These are phyloP conservation scores for Excoecaria agallocha DNA, from an alignment of 345 rosid species.

Conservation along the genomic window DNA sequence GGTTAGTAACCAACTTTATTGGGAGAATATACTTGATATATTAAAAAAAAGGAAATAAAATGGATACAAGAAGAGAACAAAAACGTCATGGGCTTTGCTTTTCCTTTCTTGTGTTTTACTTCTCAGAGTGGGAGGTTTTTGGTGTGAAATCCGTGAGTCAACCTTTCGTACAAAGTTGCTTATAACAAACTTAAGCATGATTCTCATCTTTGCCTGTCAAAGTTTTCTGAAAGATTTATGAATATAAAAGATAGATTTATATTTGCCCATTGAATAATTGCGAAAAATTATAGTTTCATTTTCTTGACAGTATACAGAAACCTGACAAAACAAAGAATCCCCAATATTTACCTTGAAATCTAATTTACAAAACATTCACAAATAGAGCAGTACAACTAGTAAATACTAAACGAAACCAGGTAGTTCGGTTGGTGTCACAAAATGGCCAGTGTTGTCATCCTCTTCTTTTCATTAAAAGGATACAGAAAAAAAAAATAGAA, in stretches of 20 bases:
- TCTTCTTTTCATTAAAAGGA: not conserved
- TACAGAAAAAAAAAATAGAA: no score
- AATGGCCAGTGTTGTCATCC: not conserved
- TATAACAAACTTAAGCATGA: no score
- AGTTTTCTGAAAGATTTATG: no score
- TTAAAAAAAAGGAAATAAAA: not conserved
- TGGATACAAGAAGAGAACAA: not conserved
- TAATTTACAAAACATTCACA: slow-evolving; percentile 26
- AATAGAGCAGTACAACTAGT: not conserved
- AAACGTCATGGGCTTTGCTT: not conserved
- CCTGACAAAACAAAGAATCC: not conserved
- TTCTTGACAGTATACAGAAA: not conserved
- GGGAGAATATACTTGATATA: not conserved
- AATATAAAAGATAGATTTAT: no score
- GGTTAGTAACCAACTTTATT: not conserved
- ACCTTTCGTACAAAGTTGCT: no score
- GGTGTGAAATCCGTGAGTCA: no score
- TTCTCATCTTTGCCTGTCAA: no score
- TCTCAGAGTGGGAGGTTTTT: no score
- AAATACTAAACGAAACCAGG: slow-evolving; percentile 6
- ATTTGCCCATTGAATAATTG: no score
- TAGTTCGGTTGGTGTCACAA: slow-evolving; percentile 9
- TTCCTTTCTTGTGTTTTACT: not conserved
- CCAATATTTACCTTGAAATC: slow-evolving; percentile 2
- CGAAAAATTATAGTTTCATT: not conserved